Base-by-base conservation (phyloP, 2,329 filamentous ascomycete species). In the Catunica adiposa region DNA sequence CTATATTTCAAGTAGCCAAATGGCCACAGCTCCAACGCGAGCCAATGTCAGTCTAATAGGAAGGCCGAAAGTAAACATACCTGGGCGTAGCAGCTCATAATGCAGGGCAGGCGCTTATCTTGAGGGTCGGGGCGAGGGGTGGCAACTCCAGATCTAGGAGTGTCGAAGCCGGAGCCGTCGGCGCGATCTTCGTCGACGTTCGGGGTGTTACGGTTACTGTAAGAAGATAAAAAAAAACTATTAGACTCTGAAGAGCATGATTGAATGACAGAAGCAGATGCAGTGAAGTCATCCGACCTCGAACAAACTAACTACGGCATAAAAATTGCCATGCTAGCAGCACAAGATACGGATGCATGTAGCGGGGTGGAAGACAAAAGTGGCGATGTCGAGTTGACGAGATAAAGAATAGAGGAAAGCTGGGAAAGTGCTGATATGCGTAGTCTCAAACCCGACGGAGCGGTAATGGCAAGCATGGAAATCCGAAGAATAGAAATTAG, bases 21-120 rank as follows among this genome's bases (percentile, higher is more conserved):
- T 11, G 29, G 29, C 29, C 29, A 34, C 29, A 34, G 29, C 29
- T 34, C 29, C 29, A 34, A 5, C 29, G 29, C 29, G 29, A 11
- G 29, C 11, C 29, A 34, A 5, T 34, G 29, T 44, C 20, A 44
- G 40, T 17, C 6, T 17, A 44, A 44, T n/a, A 44, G 7, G 11
- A n/a, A 22, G 40, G 17, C 8, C 20, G n/a, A 2, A 44, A n/a
- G n/a, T 15, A 17, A 8, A 96, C 92, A 83, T 94, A 98, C 92
- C 90, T 98, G 92, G 75, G 84, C 85, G 79, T 97, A 95, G 77
- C 92, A 96, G 76, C 84, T 94, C 78, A 92, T 84, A 74, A 97
- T 94, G 68, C 89, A 87, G 63, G 92, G 92, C 67, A 94, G 77
- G 71, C 92, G 85, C 73, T 95, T 96, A 74, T 98, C 92, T 66